Evolutionary conservation across 140 eudicot genomes (phyloP).

Genomic region (Cichorium intybus): DNA sequence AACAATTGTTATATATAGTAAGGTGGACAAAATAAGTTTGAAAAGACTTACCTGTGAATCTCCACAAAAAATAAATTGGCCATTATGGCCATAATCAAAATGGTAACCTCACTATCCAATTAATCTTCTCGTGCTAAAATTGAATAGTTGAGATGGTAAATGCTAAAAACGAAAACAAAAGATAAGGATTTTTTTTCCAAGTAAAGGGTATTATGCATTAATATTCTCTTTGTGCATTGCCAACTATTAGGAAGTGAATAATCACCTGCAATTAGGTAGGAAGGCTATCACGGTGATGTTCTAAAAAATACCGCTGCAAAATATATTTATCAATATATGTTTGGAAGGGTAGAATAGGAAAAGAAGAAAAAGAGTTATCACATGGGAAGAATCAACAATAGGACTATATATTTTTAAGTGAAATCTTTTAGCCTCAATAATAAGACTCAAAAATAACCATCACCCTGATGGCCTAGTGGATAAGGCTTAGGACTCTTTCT

Average conservation of each 20-base stretch:
- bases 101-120: slow-evolving; percentile 84
- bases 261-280: slow-evolving; percentile 79
- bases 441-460: no score
- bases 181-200: not conserved
- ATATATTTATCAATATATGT: no score
- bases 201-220: slow-evolving; percentile 12
- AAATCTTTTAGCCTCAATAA: no score
- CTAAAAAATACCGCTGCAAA: no score
- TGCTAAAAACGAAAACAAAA: not conserved
- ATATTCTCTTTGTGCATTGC: slow-evolving; percentile 83
- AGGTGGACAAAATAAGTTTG: slow-evolving; percentile 6
- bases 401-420: no score
- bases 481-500: no score
- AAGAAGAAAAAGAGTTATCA: no score
- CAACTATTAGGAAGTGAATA: slow-evolving; percentile 87
- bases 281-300: no score
- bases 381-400: no score
- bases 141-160: slow-evolving; percentile 66
- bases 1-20: slow-evolving; percentile 8
- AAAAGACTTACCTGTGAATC: slow-evolving; percentile 68
- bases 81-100: slow-evolving; percentile 98
- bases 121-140: slow-evolving; percentile 92
- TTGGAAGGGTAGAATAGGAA: no score
- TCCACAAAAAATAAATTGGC: slow-evolving; percentile 92
- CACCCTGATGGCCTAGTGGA: no score